A percentile compares a stretch with the other conserved stretches of the same genome.
These are phyloP conservation scores for Fistulifera pelliculosa DNA, from an alignment of 108 stramenopile genomes.

Conservation along the genomic window DNA sequence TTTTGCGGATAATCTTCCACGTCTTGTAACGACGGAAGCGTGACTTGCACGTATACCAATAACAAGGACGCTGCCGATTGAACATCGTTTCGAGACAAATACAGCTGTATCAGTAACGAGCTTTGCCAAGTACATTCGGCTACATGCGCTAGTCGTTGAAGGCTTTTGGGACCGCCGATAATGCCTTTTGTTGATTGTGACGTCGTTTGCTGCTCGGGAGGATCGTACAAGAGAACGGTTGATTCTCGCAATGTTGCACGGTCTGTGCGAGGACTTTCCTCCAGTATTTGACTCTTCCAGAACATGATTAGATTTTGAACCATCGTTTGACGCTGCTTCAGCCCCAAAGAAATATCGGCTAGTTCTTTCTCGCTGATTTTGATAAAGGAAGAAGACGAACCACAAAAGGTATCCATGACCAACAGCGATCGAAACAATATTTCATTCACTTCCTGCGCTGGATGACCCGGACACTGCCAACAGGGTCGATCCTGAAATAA, in stretches of 20 bases:
- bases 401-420: conserved; percentile 41
- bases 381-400: conserved; percentile 18
- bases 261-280: conserved; percentile 6
- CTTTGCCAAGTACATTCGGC: conserved; percentile 49
- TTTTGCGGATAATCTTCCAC: conserved; percentile 48
- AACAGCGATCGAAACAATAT: conserved; percentile 20
- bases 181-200: background rate
- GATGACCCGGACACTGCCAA: conserved; percentile 15
- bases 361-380: conserved; percentile 15
- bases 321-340: conserved; percentile 3
- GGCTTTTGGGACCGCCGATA: conserved; percentile 2
- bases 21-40: conserved; percentile 28
- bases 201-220: background rate
- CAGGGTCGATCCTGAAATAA: background rate
- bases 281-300: conserved; percentile 11
- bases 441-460: conserved; percentile 30
- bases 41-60: conserved; percentile 42
- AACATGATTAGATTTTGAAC: conserved; percentile 4
- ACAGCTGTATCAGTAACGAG: conserved; percentile 31
- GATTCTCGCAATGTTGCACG: conserved; percentile 1
- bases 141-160: conserved; percentile 33
- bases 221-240: background rate
- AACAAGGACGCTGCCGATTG: conserved; percentile 33
- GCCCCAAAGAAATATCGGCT: background rate
- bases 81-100: conserved; percentile 27